These are phyloP conservation scores for Flaveria trinervia DNA, from an alignment of 129 eudicot genomes.

Conservation along the genomic window DNA sequence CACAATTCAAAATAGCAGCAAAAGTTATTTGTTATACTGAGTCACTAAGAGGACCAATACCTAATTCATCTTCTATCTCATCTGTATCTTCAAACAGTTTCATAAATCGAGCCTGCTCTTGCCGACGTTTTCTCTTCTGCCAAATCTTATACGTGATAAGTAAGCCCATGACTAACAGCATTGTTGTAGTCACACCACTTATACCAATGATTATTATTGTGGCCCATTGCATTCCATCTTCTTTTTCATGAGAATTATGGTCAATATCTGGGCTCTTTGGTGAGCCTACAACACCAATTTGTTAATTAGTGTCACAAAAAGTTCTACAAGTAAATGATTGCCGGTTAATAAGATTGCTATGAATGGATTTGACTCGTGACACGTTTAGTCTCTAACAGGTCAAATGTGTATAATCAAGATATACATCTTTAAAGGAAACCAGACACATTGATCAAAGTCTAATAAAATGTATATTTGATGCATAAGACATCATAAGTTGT, in stretches of 20 bases:
- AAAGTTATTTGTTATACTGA: slow-evolving; percentile 33
- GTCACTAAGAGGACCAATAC: slow-evolving; percentile 65
- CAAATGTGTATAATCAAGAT: background rate
- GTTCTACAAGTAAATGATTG: background rate
- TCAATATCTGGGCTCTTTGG: slow-evolving; percentile 3
- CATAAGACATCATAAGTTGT: background rate
- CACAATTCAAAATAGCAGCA: slow-evolving; percentile 8
- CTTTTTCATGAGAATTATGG: background rate
- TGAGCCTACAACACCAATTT: background rate
- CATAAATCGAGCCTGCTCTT: slow-evolving; percentile 81
- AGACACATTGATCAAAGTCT: background rate
- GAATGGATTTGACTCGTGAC: background rate
- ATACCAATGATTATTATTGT: slow-evolving; percentile 34
- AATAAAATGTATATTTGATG: background rate
- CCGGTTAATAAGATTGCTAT: background rate
- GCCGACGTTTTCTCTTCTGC: slow-evolving; percentile 68
- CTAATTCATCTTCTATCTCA: slow-evolving; percentile 82
- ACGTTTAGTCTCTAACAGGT: background rate
- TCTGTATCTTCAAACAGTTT: slow-evolving; percentile 71
- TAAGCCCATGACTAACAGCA: slow-evolving; percentile 41
- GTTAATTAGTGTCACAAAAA: background rate
- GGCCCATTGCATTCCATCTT: slow-evolving; percentile 42
- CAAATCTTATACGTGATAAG: slow-evolving; percentile 58
- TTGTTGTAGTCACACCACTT: slow-evolving; percentile 33
- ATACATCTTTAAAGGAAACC: background rate